Evolutionary conservation across 495 filamentous ascomycete species (phyloP).

Genomic region (Neurospora sp.): DNA sequence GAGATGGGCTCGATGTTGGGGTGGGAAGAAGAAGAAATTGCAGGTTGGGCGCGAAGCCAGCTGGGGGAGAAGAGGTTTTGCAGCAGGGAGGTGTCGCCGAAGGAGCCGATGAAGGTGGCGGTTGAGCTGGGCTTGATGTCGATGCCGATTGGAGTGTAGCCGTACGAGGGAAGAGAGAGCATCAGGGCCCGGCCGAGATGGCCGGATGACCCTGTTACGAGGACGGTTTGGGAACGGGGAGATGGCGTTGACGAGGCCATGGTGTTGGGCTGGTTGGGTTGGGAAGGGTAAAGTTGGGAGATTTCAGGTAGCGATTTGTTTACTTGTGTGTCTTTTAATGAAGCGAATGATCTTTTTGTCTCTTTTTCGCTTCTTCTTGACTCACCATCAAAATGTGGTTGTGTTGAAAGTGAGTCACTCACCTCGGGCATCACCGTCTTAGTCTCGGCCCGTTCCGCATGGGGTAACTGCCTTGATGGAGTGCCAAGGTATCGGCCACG

Average conservation of each 20-base stretch:
- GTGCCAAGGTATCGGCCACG: background rate
- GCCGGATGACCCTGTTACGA: constrained; percentile 25
- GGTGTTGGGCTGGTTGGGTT: background rate
- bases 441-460: background rate
- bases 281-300: no score
- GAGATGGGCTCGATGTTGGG: constrained; percentile 1
- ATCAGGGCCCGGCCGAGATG: constrained; percentile 24
- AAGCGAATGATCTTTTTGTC: background rate
- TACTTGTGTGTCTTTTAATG: background rate
- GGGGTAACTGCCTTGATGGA: background rate
- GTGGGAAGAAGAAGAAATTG: background rate
- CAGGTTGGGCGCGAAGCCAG: background rate
- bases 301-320: background rate
- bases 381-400: background rate
- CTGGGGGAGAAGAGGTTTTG: constrained; percentile 10
- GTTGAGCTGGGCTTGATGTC: constrained; percentile 18
- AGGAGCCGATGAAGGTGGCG: constrained; percentile 12
- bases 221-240: constrained; percentile 3
- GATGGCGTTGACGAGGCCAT: background rate
- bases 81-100: constrained; percentile 11
- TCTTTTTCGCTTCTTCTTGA: background rate
- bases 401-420: background rate
- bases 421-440: background rate
- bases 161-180: constrained; percentile 13
- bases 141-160: constrained; percentile 18